Evolutionary conservation across 2,329 filamentous ascomycete genomes (phyloP), one percentile per base, ranked within the genome.

Genomic region (Arthrinium phaeospermum): DNA sequence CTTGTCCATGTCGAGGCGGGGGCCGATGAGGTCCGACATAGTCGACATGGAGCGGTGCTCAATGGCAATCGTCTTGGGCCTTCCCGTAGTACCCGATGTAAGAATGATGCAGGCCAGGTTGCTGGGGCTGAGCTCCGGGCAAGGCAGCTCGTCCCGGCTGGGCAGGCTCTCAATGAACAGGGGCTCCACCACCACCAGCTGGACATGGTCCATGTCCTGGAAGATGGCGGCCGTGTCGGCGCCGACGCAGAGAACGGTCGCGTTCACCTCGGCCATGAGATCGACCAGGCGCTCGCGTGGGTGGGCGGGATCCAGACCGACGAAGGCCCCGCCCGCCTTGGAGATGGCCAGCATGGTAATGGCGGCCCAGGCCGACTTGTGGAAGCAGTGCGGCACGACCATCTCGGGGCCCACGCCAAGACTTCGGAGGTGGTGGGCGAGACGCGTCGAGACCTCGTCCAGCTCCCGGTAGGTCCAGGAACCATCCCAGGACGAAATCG

Each of bases 291-390:
- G 13, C 27, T 19, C 12, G 12, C 30, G 47, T 1, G 71, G 69
- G n/a, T 72, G 71, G 1, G 68, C 46, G 19, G 71, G 71, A 41
- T 72, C 69, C 10, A 71, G 24, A 4, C 49, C 37, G 19, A 72
- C 57, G 13, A 70, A 51, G 30, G 47, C 57, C 14, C 69, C 69
- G 19, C 71, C 71, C 4, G 71, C 69, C 47, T 72, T 72, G 47
- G 44, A 61, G 30, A 72, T 64, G 6, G 45, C 71, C n/a, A 72
- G 67, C 57, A 72, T 61, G 4, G 71, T 44, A 2, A 72, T 69
- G 22, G 61, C 61, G 7, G 47, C 41, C 67, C 71, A 72, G 4
- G 4, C 16, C 16, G 71, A 72, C 27, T 72, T 72, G n/a, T 72
- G 45, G n/a, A 53, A 53, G 27, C 24, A 53, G n/a, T 27, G 49